These are phyloP conservation scores for Alternaria sp. DNA, from an alignment of 2,329 filamentous ascomycete genomes.

Conservation along the genomic window DNA sequence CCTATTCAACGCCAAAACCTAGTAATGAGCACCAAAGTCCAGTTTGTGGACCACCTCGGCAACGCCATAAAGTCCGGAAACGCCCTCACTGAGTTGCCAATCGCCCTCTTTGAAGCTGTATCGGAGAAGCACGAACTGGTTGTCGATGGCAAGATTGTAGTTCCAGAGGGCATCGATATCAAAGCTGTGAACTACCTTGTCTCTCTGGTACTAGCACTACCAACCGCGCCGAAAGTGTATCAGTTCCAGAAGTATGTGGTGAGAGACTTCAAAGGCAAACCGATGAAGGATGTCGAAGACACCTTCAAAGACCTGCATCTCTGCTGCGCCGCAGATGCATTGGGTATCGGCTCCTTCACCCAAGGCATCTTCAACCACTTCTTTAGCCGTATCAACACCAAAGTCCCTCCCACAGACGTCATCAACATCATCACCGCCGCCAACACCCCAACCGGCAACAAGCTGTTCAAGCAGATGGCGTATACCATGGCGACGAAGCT, in stretches of 20 bases:
- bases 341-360: slow-evolving; percentile 5
- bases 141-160: not conserved
- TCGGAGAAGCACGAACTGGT: not conserved
- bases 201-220: not conserved
- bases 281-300: not conserved
- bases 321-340: slow-evolving; percentile 5
- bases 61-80: not conserved
- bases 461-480: slow-evolving; percentile 9
- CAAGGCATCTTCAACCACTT: slow-evolving; percentile 8
- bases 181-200: not conserved
- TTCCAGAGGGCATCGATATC: not conserved
- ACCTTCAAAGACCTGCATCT: slow-evolving; percentile 1
- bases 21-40: not conserved
- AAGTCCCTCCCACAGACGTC: not conserved
- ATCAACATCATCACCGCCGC: slow-evolving; percentile 4
- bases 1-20: not conserved
- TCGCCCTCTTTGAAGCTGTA: not conserved
- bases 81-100: not conserved
- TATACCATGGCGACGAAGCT: slow-evolving; percentile 1
- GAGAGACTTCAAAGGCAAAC: not conserved
- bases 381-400: slow-evolving; percentile 1
- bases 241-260: not conserved
- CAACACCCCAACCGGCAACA: not conserved
- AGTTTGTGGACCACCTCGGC: not conserved
- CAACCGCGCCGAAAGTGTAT: not conserved